These are phyloP conservation scores for Acer campestre DNA, from an alignment of 345 rosid species.

Conservation along the genomic window DNA sequence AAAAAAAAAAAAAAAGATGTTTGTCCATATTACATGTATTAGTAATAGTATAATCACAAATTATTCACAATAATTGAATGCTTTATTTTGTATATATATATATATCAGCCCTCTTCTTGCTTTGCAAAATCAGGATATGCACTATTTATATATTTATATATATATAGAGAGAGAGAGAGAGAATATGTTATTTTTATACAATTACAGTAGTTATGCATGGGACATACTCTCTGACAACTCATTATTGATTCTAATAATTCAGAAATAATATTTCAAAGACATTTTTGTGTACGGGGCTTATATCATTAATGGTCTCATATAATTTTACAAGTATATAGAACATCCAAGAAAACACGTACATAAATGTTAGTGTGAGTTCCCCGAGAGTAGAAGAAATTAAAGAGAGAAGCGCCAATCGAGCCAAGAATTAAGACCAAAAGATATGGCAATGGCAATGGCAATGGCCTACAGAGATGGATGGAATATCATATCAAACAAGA, in stretches of 20 bases:
- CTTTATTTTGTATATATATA: neutral
- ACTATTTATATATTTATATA: no score
- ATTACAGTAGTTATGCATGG: neutral
- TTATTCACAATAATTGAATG: neutral
- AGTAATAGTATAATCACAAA: neutral
- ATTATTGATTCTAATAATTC: neutral
- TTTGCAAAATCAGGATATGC: neutral
- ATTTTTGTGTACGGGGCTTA: neutral
- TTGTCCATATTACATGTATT: neutral
- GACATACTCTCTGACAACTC: conserved; percentile 15
- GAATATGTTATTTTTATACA: neutral
- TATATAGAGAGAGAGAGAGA: neutral
- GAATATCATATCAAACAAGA: conserved; percentile 21
- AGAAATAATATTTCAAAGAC: neutral
- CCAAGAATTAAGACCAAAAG: conserved; percentile 4
- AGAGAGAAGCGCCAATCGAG: conserved; percentile 14
- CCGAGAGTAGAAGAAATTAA: neutral
- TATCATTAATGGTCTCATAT: neutral
- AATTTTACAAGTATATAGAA: neutral
- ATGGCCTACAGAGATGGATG: conserved; percentile 23
- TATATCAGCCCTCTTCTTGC: no score
- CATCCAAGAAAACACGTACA: neutral
- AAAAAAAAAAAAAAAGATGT: no score
- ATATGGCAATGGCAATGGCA: conserved; percentile 12
- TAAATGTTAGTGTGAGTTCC: neutral